Evolutionary conservation across 1,284 basidiomycete genomes (phyloP).

Genomic region (Polyporus tsugae): DNA sequence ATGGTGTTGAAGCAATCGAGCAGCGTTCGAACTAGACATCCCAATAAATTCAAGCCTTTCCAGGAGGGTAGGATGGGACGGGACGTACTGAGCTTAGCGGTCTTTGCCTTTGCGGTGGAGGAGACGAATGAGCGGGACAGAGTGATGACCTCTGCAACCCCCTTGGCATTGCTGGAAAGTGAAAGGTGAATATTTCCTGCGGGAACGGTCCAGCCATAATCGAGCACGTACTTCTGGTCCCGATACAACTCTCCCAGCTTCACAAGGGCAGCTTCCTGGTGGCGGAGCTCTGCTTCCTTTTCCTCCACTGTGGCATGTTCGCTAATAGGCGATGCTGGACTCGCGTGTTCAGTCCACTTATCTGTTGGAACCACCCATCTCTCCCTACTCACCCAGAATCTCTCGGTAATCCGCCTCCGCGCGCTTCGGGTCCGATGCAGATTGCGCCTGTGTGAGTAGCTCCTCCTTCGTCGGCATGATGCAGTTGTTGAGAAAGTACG

Average conservation of each 20-base stretch:
- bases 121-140: conserved; percentile 92
- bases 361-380: not conserved
- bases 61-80: not conserved
- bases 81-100: conserved; percentile 90
- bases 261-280: conserved; percentile 89
- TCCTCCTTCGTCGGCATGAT: conserved; percentile 50
- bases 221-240: conserved; percentile 75
- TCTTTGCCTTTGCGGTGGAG: conserved; percentile 97
- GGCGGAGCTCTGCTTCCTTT: conserved; percentile 68
- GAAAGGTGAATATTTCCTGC: not conserved
- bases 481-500: not conserved
- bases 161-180: conserved; percentile 76
- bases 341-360: conserved; percentile 6
- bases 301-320: conserved; percentile 42
- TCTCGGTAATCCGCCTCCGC: conserved; percentile 78
- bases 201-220: not conserved
- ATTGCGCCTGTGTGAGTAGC: conserved; percentile 61
- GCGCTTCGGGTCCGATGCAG: conserved; percentile 53
- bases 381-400: conserved; percentile 53
- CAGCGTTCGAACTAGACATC: conserved; percentile 80
- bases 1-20: conserved; percentile 90
- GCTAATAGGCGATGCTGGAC: conserved; percentile 31
- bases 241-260: conserved; percentile 91
- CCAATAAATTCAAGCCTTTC: conserved; percentile 19
- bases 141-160: conserved; percentile 88